These are phyloP conservation scores for Clavaria fumosa DNA, from an alignment of 768 basidiomycete genomes.

Conservation along the genomic window DNA sequence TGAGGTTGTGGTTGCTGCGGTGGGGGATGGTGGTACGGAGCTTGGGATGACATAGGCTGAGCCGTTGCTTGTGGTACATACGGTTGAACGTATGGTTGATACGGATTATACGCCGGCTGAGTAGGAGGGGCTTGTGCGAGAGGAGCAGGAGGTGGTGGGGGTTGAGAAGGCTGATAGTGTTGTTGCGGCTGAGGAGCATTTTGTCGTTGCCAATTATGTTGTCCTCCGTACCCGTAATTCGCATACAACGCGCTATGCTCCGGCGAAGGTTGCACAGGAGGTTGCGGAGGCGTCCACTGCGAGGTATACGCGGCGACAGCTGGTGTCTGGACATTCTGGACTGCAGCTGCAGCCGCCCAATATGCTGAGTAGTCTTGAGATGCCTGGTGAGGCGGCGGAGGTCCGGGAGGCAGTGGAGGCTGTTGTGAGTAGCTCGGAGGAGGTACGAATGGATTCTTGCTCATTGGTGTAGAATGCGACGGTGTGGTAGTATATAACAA, in stretches of 20 bases:
- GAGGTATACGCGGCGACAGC: conserved; percentile 38
- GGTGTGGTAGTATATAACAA: no score
- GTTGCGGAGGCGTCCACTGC: conserved; percentile 52
- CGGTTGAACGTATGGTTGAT: conserved; percentile 56
- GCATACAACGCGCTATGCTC: conserved; percentile 80
- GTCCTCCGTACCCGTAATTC: conserved; percentile 80
- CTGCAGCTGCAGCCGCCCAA: conserved; percentile 47
- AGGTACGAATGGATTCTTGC: conserved; percentile 74
- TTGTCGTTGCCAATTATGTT: no score
- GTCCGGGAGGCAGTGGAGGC: conserved; percentile 69
- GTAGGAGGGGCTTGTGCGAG: conserved; percentile 39
- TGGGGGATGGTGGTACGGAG: conserved; percentile 32
- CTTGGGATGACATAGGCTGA: conserved; percentile 35
- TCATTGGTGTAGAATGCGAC: no score
- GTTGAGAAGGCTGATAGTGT: conserved; percentile 32
- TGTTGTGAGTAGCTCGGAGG: conserved; percentile 54
- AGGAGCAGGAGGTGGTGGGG: conserved; percentile 36
- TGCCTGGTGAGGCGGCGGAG: conserved; percentile 50
- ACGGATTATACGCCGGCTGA: conserved; percentile 58
- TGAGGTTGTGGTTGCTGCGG: conserved; percentile 30
- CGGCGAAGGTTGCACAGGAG: conserved; percentile 49
- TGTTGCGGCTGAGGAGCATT: conserved; percentile 49
- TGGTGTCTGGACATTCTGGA: conserved; percentile 36
- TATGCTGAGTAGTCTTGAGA: conserved; percentile 67
- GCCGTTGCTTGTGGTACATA: conserved; percentile 52